A percentile compares a stretch with the other conserved stretches of the same genome.
Evolutionary conservation across 305 asterid species (phyloP).

Genomic region (Euphrasia arctica): DNA sequence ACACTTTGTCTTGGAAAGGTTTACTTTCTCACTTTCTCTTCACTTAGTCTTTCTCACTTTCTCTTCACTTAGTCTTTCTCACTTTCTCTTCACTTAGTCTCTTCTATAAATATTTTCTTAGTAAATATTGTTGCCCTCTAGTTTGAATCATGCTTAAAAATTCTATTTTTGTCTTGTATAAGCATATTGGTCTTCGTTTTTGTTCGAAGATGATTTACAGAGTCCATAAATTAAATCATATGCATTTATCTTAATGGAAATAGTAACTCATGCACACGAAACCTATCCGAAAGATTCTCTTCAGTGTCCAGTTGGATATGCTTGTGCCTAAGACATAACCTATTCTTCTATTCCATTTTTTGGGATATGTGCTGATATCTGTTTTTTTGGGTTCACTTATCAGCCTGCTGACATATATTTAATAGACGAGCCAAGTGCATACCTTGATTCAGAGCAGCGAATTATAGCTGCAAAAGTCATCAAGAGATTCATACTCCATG

Average conservation of each 20-base stretch:
- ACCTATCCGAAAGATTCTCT: neutral
- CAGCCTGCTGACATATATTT: slow-evolving; percentile 96
- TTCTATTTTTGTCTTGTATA: neutral
- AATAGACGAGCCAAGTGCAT: slow-evolving; percentile 94
- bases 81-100: too few relatives aligned
- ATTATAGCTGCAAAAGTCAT: slow-evolving; percentile 93
- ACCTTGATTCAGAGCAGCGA: slow-evolving; percentile 96
- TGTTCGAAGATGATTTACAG: too few relatives aligned
- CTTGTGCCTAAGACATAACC: neutral
- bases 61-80: too few relatives aligned
- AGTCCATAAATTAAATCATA: too few relatives aligned
- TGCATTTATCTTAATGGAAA: too few relatives aligned
- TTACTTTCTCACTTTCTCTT: slow-evolving; percentile 17
- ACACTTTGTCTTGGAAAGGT: slow-evolving; percentile 98
- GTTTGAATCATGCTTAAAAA: neutral
- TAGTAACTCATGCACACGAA: neutral
- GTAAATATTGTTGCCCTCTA: neutral
- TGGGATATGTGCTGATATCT: neutral
- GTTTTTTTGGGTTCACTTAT: slow-evolving; percentile 22
- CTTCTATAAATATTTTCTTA: slow-evolving; percentile 9
- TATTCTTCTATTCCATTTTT: neutral
- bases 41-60: neutral
- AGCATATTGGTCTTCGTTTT: too few relatives aligned
- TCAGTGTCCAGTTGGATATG: neutral
- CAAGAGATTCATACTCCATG: slow-evolving; percentile 92